A percentile compares a stretch with the other conserved stretches of the same genome.
Evolutionary conservation across 2,329 filamentous ascomycete genomes (phyloP).

Genomic region (Cadophora gregata): DNA sequence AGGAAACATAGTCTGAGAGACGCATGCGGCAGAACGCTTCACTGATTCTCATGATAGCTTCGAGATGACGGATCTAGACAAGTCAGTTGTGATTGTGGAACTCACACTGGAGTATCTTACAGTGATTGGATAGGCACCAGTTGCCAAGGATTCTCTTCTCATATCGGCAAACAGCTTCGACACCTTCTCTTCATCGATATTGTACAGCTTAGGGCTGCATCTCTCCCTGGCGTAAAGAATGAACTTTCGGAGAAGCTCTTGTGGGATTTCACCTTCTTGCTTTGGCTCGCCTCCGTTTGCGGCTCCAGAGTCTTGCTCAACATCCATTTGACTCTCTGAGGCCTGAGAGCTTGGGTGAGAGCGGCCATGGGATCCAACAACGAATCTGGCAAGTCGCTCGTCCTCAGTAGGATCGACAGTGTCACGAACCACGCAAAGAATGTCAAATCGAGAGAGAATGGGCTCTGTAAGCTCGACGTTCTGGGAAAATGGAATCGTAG

Average conservation of each 20-base stretch:
- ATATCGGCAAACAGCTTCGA: slow-evolving; percentile 95
- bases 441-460: slow-evolving; percentile 97
- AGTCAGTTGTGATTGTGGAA: slow-evolving; percentile 24
- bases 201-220: slow-evolving; percentile 89
- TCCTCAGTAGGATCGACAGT: slow-evolving; percentile 93
- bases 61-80: slow-evolving; percentile 86
- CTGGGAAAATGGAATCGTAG: slow-evolving; percentile 91
- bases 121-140: slow-evolving; percentile 96
- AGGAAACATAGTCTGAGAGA: slow-evolving; percentile 90
- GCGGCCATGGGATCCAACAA: slow-evolving; percentile 90
- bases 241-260: slow-evolving; percentile 92
- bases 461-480: slow-evolving; percentile 98
- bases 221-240: slow-evolving; percentile 93
- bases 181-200: slow-evolving; percentile 98
- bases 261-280: slow-evolving; percentile 77
- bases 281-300: slow-evolving; percentile 53
- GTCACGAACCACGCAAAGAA: slow-evolving; percentile 93
- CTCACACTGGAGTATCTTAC: slow-evolving; percentile 60
- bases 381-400: slow-evolving; percentile 90
- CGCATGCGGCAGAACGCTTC: slow-evolving; percentile 98
- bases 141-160: slow-evolving; percentile 89
- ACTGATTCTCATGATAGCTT: slow-evolving; percentile 95
- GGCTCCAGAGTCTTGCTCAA: slow-evolving; percentile 58
- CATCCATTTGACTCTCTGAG: slow-evolving; percentile 62
- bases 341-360: slow-evolving; percentile 73